Evolutionary conservation across 805 yeast genomes (phyloP).

Genomic region (Starmerella bombicola): DNA sequence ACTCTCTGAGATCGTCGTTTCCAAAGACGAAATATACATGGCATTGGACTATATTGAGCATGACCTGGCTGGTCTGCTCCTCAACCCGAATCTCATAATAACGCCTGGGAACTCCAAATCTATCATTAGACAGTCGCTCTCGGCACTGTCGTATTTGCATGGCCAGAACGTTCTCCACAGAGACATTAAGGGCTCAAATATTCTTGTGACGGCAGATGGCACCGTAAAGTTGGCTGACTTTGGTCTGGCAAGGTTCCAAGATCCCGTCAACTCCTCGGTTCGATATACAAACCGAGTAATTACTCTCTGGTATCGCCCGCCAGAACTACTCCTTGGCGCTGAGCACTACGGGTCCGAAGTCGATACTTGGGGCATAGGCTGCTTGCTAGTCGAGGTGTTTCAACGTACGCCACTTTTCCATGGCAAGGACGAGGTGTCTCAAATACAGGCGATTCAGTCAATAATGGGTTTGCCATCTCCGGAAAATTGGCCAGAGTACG

Average conservation of each 20-base stretch:
- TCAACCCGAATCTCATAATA: slow-evolving; percentile 57
- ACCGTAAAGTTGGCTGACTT: slow-evolving; percentile 85
- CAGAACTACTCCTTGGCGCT: slow-evolving; percentile 80
- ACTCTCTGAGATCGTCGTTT: slow-evolving; percentile 80
- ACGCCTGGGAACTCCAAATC: slow-evolving; percentile 63
- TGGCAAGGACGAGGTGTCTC: slow-evolving; percentile 81
- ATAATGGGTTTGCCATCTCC: slow-evolving; percentile 77
- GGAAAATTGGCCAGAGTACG: slow-evolving; percentile 66
- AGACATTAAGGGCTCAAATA: slow-evolving; percentile 90
- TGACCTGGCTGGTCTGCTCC: slow-evolving; percentile 76
- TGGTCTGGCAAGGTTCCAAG: slow-evolving; percentile 58
- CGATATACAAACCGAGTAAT: slow-evolving; percentile 93
- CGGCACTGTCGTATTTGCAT: slow-evolving; percentile 76
- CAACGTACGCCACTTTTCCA: slow-evolving; percentile 66
- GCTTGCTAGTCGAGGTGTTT: slow-evolving; percentile 72
- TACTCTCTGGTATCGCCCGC: slow-evolving; percentile 95
- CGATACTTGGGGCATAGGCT: slow-evolving; percentile 96
- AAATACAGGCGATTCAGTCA: slow-evolving; percentile 60
- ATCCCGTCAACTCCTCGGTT: slow-evolving; percentile 34
- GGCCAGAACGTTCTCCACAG: slow-evolving; percentile 52
- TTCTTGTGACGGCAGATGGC: slow-evolving; percentile 62
- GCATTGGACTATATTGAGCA: slow-evolving; percentile 88
- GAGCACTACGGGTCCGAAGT: slow-evolving; percentile 84
- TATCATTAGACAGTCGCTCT: slow-evolving; percentile 59
- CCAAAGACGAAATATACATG: slow-evolving; percentile 60